Percentiles rank a stretch among this genome's conserved stretches.
Conservation (phyloP, 495 filamentous ascomycete genomes). For the Massariosphaeria phaeospora region DNA sequence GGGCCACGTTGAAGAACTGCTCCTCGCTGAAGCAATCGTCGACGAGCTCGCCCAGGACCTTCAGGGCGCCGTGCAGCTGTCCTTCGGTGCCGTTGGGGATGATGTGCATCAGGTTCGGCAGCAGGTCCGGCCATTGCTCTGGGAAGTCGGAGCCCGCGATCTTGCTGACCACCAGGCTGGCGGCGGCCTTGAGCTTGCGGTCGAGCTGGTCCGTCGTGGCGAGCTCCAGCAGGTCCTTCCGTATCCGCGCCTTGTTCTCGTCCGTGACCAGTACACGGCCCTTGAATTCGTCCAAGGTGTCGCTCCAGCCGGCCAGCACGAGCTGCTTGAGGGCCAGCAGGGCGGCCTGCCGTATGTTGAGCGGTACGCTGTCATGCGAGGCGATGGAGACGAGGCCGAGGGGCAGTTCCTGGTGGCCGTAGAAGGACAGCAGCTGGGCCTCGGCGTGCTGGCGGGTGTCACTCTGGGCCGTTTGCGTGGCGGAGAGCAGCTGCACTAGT, state of each 20-base stretch:
- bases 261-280: constrained; percentile 59
- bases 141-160: constrained; percentile 92
- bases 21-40: constrained; percentile 89
- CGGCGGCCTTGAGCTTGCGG: constrained; percentile 76
- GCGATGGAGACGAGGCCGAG: constrained; percentile 73
- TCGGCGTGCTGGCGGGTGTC: constrained; percentile 74
- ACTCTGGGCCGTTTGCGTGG: constrained; percentile 67
- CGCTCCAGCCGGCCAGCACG: constrained; percentile 73
- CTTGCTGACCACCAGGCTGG: constrained; percentile 91
- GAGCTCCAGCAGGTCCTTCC: constrained; percentile 64
- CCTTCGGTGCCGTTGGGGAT: constrained; percentile 65
- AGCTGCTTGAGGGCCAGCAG: constrained; percentile 74
- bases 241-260: constrained; percentile 65
- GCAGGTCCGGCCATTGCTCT: constrained; percentile 82
- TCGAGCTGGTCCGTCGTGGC: constrained; percentile 71
- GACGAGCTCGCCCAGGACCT: constrained; percentile 82
- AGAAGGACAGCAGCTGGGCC: constrained; percentile 62
- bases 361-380: constrained; percentile 60
- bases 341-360: constrained; percentile 75
- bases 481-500: constrained; percentile 70
- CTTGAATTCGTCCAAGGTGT: constrained; percentile 60
- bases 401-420: constrained; percentile 65
- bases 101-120: constrained; percentile 71
- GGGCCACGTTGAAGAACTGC: constrained; percentile 84
- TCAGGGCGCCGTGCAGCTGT: constrained; percentile 83